Conservation (phyloP, 2,329 filamentous ascomycete species). For the Tetracladium maxilliforme region DNA sequence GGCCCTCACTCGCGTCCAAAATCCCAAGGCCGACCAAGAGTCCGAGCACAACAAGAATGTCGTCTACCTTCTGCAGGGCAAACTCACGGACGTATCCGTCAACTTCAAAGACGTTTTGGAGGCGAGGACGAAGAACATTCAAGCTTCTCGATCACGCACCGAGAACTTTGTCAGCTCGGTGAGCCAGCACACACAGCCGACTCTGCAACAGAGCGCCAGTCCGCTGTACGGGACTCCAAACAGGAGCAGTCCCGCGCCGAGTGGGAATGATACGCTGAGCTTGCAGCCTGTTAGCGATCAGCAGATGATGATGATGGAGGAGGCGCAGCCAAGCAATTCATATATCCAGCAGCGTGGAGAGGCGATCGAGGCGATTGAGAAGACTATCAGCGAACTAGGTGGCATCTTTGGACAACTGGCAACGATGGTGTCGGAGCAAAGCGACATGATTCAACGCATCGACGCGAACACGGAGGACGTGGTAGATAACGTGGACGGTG, state of each 20-base stretch:
- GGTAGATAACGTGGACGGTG: slow-evolving; percentile 95
- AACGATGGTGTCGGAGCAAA: slow-evolving; percentile 93
- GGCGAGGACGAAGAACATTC: slow-evolving; percentile 93
- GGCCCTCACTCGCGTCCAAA: slow-evolving; percentile 59
- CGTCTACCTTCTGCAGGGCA: slow-evolving; percentile 78
- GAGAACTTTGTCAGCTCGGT: slow-evolving; percentile 95
- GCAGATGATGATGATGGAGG: slow-evolving; percentile 85
- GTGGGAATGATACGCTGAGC: slow-evolving; percentile 57
- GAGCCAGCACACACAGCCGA: slow-evolving; percentile 55
- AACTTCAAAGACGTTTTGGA: slow-evolving; percentile 98
- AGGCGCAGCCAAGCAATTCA: slow-evolving; percentile 68
- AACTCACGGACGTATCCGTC: slow-evolving; percentile 79
- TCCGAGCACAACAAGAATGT: slow-evolving; percentile 98
- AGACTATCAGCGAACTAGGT: slow-evolving; percentile 85
- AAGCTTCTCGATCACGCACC: slow-evolving; percentile 78
- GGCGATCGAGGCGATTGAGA: slow-evolving; percentile 92
- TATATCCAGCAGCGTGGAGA: slow-evolving; percentile 92
- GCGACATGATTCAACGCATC: slow-evolving; percentile 93
- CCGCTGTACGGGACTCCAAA: slow-evolving; percentile 74
- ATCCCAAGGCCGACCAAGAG: slow-evolving; percentile 62
- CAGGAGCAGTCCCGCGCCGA: slow-evolving; percentile 49
- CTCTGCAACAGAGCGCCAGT: slow-evolving; percentile 62
- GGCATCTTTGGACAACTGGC: slow-evolving; percentile 89
- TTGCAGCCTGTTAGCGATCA: slow-evolving; percentile 78
- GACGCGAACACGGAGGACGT: slow-evolving; percentile 97